phyloP scores from a whole-genome alignment of 352 stramenopile genomes.

The Phytopythium mirpurense region DNA sequence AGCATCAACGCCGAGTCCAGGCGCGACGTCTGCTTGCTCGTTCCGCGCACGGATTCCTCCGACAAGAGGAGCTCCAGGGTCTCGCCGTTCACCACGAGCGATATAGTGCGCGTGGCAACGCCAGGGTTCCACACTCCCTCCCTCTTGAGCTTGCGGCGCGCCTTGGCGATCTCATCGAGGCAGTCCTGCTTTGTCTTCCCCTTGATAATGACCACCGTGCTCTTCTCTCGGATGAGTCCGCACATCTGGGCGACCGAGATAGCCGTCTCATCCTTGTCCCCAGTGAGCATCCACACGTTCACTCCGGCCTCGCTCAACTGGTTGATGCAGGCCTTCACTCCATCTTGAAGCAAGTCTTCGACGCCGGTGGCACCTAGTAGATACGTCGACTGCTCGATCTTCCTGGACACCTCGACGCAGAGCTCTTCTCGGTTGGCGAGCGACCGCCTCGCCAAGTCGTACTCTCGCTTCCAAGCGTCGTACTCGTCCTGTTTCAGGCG shows the following conservation, averaged over 20 bases:
- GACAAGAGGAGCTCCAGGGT: conserved; percentile 66
- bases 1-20: conserved; percentile 15
- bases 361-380: conserved; percentile 95
- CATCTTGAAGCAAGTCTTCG: conserved; percentile 96
- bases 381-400: conserved; percentile 81
- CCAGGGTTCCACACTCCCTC: conserved; percentile 78
- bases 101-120: conserved; percentile 64
- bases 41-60: conserved; percentile 16
- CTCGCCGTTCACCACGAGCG: conserved; percentile 80
- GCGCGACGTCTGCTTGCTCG: conserved; percentile 12
- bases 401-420: conserved; percentile 62
- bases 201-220: conserved; percentile 82
- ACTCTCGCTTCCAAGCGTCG: conserved; percentile 65
- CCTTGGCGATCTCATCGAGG: conserved; percentile 75
- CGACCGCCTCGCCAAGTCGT: conserved; percentile 59
- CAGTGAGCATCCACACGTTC: conserved; percentile 99
- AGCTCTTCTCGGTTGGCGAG: conserved; percentile 54
- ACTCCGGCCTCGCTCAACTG: conserved; percentile 94
- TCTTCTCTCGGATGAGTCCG: conserved; percentile 80
- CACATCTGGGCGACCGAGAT: conserved; percentile 98
- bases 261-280: conserved; percentile 98
- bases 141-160: conserved; percentile 63
- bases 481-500: conserved; percentile 60
- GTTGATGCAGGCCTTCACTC: conserved; percentile 94
- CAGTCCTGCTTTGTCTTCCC: conserved; percentile 75